These are phyloP conservation scores for Penicillium longicatenatum DNA, from an alignment of 495 filamentous ascomycete species.

Conservation along the genomic window DNA sequence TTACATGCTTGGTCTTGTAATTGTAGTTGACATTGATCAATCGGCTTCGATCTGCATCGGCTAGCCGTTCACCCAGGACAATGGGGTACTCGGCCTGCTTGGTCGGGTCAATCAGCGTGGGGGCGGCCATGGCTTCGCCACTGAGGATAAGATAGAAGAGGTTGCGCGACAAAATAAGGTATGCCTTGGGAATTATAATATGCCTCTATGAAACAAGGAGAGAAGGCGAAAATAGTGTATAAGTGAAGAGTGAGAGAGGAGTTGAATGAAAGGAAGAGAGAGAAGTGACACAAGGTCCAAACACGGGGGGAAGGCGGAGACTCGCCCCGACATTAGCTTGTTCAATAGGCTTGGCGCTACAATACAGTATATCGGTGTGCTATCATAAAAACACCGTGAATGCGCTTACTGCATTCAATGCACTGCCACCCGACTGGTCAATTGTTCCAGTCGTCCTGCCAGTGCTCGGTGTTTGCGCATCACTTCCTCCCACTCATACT, in stretches of 20 bases:
- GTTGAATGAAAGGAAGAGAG: conserved; percentile 6
- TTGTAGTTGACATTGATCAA: conserved; percentile 53
- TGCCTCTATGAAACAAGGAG: neutral
- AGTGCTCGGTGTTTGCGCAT: conserved; percentile 87
- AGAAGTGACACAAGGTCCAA: conserved; percentile 13
- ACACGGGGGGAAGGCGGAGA: conserved; percentile 24
- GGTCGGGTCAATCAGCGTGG: conserved; percentile 49
- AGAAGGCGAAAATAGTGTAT: neutral
- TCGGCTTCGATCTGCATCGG: conserved; percentile 26
- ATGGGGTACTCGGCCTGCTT: conserved; percentile 53
- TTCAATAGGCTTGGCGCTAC: conserved; percentile 11
- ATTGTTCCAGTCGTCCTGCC: conserved; percentile 82
- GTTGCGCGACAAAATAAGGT: neutral
- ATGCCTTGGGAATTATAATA: neutral
- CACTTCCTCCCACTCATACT: conserved; percentile 83
- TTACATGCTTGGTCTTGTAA: conserved; percentile 54
- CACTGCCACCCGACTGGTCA: conserved; percentile 49
- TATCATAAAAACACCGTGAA: neutral
- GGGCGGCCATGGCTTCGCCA: conserved; percentile 37
- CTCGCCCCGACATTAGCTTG: conserved; percentile 5
- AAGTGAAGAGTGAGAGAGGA: conserved; percentile 5
- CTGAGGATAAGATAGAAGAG: neutral
- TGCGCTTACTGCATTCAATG: conserved; percentile 15
- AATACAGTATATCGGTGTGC: conserved; percentile 1
- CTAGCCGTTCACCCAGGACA: conserved; percentile 44